These are phyloP conservation scores for Diaporthe australafricana DNA, from an alignment of 2,329 filamentous ascomycete species.

Conservation along the genomic window DNA sequence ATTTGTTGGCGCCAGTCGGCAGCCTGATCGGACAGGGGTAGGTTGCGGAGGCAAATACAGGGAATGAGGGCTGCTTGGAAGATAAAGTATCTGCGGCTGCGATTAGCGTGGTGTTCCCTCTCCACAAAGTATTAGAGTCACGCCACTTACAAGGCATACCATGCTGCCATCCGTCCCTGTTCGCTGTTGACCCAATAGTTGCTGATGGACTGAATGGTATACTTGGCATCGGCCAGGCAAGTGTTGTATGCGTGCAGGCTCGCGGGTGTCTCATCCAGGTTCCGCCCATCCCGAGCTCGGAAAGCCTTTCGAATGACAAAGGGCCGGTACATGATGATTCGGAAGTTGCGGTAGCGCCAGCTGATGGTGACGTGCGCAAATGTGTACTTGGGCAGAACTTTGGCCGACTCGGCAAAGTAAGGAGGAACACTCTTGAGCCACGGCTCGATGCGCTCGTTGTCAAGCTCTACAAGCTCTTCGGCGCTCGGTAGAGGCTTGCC, in stretches of 20 bases:
- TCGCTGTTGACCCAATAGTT: slow-evolving; percentile 51
- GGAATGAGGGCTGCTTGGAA: slow-evolving; percentile 63
- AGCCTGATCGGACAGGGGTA: slow-evolving; percentile 50
- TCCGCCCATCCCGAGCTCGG: slow-evolving; percentile 40
- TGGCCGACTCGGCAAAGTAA: slow-evolving; percentile 49
- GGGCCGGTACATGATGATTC: slow-evolving; percentile 60
- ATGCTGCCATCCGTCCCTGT: slow-evolving; percentile 54
- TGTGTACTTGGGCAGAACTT: slow-evolving; percentile 50
- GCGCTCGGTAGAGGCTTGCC: slow-evolving; percentile 56
- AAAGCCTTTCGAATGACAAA: slow-evolving; percentile 55
- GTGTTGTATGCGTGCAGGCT: slow-evolving; percentile 46
- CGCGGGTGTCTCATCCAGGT: slow-evolving; percentile 36
- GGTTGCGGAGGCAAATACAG: slow-evolving; percentile 58
- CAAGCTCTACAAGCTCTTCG: slow-evolving; percentile 53
- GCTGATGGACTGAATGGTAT: slow-evolving; percentile 52
- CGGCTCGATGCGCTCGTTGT: slow-evolving; percentile 51
- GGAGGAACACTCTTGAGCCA: slow-evolving; percentile 52
- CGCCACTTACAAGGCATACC: slow-evolving; percentile 52
- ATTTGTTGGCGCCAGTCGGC: slow-evolving; percentile 56
- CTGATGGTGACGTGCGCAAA: slow-evolving; percentile 55
- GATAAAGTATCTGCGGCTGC: slow-evolving; percentile 52
- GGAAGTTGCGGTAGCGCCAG: slow-evolving; percentile 57
- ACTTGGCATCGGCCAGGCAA: slow-evolving; percentile 55
- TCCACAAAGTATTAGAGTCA: neutral
- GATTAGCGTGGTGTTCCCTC: neutral